phyloP scores from a whole-genome alignment of 805 yeast genomes.

The Scheffersomyces lignosus region DNA sequence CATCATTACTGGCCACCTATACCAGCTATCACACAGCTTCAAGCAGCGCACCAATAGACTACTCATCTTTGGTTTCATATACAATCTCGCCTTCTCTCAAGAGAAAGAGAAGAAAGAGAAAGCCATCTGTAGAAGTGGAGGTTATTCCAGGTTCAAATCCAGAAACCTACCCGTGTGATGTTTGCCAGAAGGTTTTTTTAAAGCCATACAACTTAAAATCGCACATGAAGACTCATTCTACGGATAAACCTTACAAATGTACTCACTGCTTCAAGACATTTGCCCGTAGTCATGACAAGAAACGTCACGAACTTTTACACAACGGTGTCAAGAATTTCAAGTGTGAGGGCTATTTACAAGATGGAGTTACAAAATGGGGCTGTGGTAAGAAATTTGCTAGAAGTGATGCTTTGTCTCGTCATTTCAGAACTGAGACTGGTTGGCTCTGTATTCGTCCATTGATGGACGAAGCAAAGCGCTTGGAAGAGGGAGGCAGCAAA shows the following conservation, averaged over 20 bases:
- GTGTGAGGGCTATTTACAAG: constrained; percentile 61
- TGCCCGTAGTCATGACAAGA: constrained; percentile 76
- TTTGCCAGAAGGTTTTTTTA: constrained; percentile 46
- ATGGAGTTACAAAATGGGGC: constrained; percentile 67
- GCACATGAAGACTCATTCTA: constrained; percentile 56
- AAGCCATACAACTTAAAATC: constrained; percentile 51
- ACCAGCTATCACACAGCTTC: constrained; percentile 3
- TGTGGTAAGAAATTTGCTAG: constrained; percentile 74
- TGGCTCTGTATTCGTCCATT: constrained; percentile 66
- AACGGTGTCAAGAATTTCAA: constrained; percentile 68
- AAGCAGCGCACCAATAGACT: constrained; percentile 23
- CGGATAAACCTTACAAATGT: constrained; percentile 70
- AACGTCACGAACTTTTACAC: constrained; percentile 75
- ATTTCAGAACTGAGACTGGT: constrained; percentile 75
- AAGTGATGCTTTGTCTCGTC: constrained; percentile 76
- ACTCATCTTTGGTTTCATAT: constrained; percentile 33
- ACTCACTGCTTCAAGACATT: constrained; percentile 63
- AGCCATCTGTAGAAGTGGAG: background rate
- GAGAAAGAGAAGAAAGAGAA: constrained; percentile 9
- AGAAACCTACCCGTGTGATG: constrained; percentile 35
- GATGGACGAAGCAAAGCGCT: constrained; percentile 54
- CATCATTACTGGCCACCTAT: constrained; percentile 2
- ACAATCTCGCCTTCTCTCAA: constrained; percentile 32
- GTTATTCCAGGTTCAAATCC: background rate
- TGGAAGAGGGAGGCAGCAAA: constrained; percentile 14